Base-by-base conservation (phyloP, 2,329 filamentous ascomycete species). In the Pseudopyrenochaeta lycopersici region DNA sequence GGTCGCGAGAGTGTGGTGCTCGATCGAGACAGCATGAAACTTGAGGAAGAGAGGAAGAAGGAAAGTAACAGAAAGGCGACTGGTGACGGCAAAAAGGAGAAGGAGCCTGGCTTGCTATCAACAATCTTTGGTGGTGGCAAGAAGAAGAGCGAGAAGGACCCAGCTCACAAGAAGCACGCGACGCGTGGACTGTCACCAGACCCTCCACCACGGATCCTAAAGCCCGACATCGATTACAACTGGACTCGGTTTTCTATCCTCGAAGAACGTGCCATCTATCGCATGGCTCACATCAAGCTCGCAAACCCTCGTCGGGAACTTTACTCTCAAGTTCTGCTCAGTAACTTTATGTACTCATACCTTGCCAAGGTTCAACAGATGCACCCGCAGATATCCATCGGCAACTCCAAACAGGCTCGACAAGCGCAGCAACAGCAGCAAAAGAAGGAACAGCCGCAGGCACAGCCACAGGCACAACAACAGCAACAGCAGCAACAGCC, bases 261-360 rank as follows among this genome's bases (percentile, higher is more conserved):
- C 49, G 94, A 98, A 76, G 95, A 99, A 79, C 86, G 95, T 54
- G 95, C 95, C 17, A 99, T 99, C 54, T 99, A 99, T 77, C 88
- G 95, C 56, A 97, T 99, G 91, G 95, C 95, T 15, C 95, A 99
- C 74, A 96, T 98, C 78, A 99, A 99, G 77, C 86, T 99, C 56
- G 95, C 95, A n/a, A 98, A 99, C 72, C 95, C 95, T 32, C 88
- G 94, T 39, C 89, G 95, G 50, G 90, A 94, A 35, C 80, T 99
- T 46, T 90, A 96, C 71, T 97, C 94, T 55, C 95, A 99, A 76
- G 95, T 99, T 18, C 82, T 99, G 54, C 85, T 99, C 63, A 97
- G 93, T 78, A 99, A 99, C 76, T 99, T 99, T 77, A 99, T 99
- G 95, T 99, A 99, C 79, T 95, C 92, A 52, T 99, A 99, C 75